Evolutionary conservation across 495 filamentous ascomycete species (phyloP).

Genomic region (Penicillium waksmanii): DNA sequence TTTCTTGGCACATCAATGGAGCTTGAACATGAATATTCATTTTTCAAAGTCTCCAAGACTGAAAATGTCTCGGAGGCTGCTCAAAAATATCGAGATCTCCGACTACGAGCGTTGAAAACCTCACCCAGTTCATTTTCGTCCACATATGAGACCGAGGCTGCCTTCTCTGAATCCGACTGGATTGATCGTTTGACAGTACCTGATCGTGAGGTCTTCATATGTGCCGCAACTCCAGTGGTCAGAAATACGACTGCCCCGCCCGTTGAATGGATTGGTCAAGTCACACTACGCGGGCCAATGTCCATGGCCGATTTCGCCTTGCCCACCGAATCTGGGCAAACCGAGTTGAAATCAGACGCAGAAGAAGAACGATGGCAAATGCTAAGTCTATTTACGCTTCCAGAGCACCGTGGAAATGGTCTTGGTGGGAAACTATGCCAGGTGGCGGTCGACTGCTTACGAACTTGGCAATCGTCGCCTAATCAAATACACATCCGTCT

Average conservation of each 20-base stretch:
- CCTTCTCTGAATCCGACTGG: slow-evolving; percentile 34
- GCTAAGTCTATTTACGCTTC: slow-evolving; percentile 38
- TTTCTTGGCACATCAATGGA: slow-evolving; percentile 5
- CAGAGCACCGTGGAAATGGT: slow-evolving; percentile 36
- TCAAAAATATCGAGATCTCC: slow-evolving; percentile 33
- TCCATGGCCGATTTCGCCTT: slow-evolving; percentile 23
- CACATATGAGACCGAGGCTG: slow-evolving; percentile 37
- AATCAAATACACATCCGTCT: slow-evolving; percentile 27
- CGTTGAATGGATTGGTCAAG: slow-evolving; percentile 37
- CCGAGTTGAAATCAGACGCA: slow-evolving; percentile 16
- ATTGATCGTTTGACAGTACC: slow-evolving; percentile 20
- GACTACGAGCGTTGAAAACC: slow-evolving; percentile 20
- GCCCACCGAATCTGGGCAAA: slow-evolving; percentile 26
- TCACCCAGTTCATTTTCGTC: slow-evolving; percentile 38
- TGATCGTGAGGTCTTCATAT: slow-evolving; percentile 33
- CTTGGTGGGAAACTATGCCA: slow-evolving; percentile 39
- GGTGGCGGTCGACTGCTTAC: slow-evolving; percentile 32
- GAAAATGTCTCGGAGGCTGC: slow-evolving; percentile 21
- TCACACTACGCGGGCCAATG: slow-evolving; percentile 36
- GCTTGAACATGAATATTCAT: slow-evolving; percentile 17
- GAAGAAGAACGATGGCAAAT: slow-evolving; percentile 41
- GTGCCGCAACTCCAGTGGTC: slow-evolving; percentile 27
- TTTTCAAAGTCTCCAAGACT: slow-evolving; percentile 25
- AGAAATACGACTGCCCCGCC: slow-evolving; percentile 12
- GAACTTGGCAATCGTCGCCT: slow-evolving; percentile 18